Evolutionary conservation across 2,329 filamentous ascomycete genomes (phyloP).

Genomic region (Stachybotrys elegans): DNA sequence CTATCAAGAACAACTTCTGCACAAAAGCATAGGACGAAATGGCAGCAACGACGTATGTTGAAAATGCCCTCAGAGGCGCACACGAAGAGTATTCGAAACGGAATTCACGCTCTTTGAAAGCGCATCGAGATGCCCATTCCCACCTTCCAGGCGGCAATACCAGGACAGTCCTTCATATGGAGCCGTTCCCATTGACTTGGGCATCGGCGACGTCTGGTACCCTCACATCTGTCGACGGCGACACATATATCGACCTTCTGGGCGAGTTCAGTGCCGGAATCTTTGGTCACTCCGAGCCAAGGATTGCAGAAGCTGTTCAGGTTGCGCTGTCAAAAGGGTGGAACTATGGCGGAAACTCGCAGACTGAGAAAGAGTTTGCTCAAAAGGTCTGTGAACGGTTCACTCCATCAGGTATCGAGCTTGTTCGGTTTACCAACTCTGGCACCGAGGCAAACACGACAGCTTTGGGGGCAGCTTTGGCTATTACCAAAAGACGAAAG

Average conservation of each 20-base stretch:
- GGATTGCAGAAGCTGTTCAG: constrained; percentile 44
- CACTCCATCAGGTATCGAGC: constrained; percentile 41
- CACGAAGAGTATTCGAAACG: too few species aligned
- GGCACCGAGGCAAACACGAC: constrained; percentile 62
- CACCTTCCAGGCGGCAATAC: constrained; percentile 42
- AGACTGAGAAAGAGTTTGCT: constrained; percentile 47
- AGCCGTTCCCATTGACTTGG: constrained; percentile 39
- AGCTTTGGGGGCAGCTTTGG: too few species aligned
- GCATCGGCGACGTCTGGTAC: constrained; percentile 31
- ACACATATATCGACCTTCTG: constrained; percentile 48
- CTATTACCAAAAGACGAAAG: too few species aligned
- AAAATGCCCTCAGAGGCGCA: too few species aligned
- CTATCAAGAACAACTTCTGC: too few species aligned
- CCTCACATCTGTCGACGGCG: constrained; percentile 36
- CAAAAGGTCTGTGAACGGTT: constrained; percentile 48
- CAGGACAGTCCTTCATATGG: constrained; percentile 37
- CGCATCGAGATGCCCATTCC: too few species aligned
- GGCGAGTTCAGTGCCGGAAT: constrained; percentile 61
- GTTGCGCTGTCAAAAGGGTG: constrained; percentile 43
- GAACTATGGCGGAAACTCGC: constrained; percentile 48
- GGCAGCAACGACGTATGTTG: too few species aligned
- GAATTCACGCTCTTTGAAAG: too few species aligned
- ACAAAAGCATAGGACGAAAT: too few species aligned
- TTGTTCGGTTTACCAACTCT: constrained; percentile 58
- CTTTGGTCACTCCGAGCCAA: constrained; percentile 58